These are phyloP conservation scores for Candida coquimbonensis DNA, from an alignment of 805 yeast genomes.

Conservation along the genomic window DNA sequence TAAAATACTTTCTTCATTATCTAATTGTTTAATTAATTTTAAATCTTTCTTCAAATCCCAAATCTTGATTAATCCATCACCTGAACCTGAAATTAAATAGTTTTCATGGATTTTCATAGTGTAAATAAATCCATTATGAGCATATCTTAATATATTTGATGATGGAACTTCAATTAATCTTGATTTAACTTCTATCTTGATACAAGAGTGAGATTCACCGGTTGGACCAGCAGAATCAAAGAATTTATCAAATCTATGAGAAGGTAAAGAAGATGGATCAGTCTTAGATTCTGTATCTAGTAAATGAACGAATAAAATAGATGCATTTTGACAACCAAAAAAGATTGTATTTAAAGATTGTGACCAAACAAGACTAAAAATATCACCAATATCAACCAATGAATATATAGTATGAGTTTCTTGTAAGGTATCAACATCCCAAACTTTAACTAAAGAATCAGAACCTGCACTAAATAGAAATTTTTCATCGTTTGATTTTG, in stretches of 20 bases:
- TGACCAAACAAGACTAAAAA: conserved; percentile 75
- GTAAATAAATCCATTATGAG: conserved; percentile 89
- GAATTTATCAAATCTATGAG: conserved; percentile 69
- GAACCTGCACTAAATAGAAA: conserved; percentile 79
- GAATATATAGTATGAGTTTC: conserved; percentile 75
- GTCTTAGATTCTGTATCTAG: conserved; percentile 21
- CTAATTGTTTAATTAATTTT: conserved; percentile 33
- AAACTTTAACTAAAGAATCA: conserved; percentile 82
- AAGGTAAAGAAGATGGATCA: conserved; percentile 41
- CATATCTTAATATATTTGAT: conserved; percentile 63
- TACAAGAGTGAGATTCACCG: conserved; percentile 31
- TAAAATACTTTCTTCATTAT: conserved; percentile 63
- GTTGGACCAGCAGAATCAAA: conserved; percentile 90
- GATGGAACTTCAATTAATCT: conserved; percentile 61
- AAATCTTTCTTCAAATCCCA: conserved; percentile 48
- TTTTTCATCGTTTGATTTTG: conserved; percentile 44
- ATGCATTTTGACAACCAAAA: conserved; percentile 90
- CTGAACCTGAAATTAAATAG: conserved; percentile 66
- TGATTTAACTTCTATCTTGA: conserved; percentile 7
- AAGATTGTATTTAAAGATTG: conserved; percentile 53
- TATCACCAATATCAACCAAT: conserved; percentile 85
- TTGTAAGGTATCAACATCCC: conserved; percentile 50
- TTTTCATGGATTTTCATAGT: conserved; percentile 38
- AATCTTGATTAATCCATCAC: conserved; percentile 80
- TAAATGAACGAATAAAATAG: conserved; percentile 62